A percentile compares a stretch with the other conserved stretches of the same genome.
phyloP scores from a whole-genome alignment of 768 basidiomycete species.

The Tricholoma sp. region DNA sequence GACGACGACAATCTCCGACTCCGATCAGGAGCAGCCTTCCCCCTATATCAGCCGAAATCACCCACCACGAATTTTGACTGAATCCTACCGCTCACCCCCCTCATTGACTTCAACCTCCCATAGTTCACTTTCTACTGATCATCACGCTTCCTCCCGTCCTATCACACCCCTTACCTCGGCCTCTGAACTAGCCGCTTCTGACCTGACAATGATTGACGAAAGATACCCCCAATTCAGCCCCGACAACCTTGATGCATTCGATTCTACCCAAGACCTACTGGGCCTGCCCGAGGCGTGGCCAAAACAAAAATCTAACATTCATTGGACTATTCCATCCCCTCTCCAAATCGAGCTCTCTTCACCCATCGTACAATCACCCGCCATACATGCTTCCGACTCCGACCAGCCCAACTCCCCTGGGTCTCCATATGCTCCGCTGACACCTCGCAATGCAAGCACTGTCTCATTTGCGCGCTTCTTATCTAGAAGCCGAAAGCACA shows the following conservation, averaged over 20 bases:
- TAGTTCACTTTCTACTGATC: slow-evolving; percentile 27
- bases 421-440: slow-evolving; percentile 6
- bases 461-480: slow-evolving; percentile 20
- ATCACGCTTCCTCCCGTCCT: slow-evolving; percentile 18
- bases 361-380: not conserved
- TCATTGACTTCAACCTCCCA: slow-evolving; percentile 38
- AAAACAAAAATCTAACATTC: slow-evolving; percentile 21
- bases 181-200: slow-evolving; percentile 13
- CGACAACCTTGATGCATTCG: slow-evolving; percentile 5
- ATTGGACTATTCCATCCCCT: slow-evolving; percentile 9
- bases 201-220: slow-evolving; percentile 37
- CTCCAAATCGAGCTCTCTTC: slow-evolving; percentile 1
- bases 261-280: slow-evolving; percentile 8
- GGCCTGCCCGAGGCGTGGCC: slow-evolving; percentile 20
- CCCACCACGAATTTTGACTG: slow-evolving; percentile 16
- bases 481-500: slow-evolving; percentile 14
- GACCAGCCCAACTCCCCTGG: not conserved
- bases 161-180: slow-evolving; percentile 28
- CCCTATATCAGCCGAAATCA: slow-evolving; percentile 18
- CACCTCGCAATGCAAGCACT: slow-evolving; percentile 11
- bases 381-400: not conserved
- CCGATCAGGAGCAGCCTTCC: slow-evolving; percentile 13
- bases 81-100: slow-evolving; percentile 21
- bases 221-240: slow-evolving; percentile 9
- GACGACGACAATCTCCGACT: slow-evolving; percentile 7